Evolutionary conservation across 495 filamentous ascomycete species (phyloP).

Genomic region (Letharia lupina): DNA sequence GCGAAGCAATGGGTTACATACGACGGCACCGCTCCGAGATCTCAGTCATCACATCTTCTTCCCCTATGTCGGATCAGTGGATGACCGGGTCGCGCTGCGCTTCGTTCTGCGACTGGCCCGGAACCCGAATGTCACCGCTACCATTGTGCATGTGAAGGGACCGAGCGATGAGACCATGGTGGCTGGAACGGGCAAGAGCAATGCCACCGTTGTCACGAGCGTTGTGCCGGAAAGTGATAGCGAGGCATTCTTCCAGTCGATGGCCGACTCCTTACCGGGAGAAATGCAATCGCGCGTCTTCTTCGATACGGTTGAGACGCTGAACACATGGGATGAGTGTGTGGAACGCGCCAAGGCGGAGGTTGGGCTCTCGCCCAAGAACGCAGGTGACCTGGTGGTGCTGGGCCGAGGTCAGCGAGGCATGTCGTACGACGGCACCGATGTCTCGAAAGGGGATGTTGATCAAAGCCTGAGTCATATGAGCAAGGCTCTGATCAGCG

Average conservation of each 20-base stretch:
- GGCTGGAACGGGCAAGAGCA: conserved; percentile 24
- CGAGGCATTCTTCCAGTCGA: conserved; percentile 49
- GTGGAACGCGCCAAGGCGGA: conserved; percentile 44
- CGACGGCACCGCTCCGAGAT: conserved; percentile 43
- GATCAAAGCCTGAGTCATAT: conserved; percentile 57
- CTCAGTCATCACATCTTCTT: conserved; percentile 80
- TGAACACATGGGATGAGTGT: conserved; percentile 11
- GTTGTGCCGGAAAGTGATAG: neutral
- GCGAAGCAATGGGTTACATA: conserved; percentile 20
- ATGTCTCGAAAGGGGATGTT: conserved; percentile 37
- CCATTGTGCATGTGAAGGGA: conserved; percentile 48
- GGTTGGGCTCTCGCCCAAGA: conserved; percentile 51
- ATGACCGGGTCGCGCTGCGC: conserved; percentile 73
- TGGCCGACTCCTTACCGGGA: conserved; percentile 53
- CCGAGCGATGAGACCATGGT: conserved; percentile 20
- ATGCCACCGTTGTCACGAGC: neutral
- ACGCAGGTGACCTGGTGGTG: conserved; percentile 72
- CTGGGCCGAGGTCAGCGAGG: conserved; percentile 49
- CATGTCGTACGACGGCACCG: conserved; percentile 10
- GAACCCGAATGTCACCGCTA: conserved; percentile 67
- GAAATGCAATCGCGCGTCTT: conserved; percentile 53
- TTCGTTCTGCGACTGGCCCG: conserved; percentile 74
- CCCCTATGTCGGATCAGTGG: conserved; percentile 76
- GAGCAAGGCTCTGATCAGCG: conserved; percentile 54
- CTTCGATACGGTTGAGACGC: conserved; percentile 33